phyloP scores from a whole-genome alignment of 2,329 filamentous ascomycete genomes.

The Drechslera avenae region DNA sequence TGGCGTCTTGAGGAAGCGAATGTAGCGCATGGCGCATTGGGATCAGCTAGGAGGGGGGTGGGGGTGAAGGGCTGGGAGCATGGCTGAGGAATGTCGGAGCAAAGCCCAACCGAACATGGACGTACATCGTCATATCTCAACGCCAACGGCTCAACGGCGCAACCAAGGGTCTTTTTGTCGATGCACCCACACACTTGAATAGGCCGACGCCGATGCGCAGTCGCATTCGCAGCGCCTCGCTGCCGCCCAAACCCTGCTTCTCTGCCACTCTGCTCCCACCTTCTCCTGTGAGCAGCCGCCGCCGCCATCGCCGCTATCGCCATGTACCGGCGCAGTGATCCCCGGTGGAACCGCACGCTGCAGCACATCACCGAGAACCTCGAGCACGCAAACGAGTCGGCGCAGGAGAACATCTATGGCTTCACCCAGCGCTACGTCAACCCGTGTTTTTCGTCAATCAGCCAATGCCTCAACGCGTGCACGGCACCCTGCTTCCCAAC shows the following conservation, averaged over 20 bases:
- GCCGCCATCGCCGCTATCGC: constrained; percentile 19
- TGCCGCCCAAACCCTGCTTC: constrained; percentile 13
- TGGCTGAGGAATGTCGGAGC: constrained; percentile 13
- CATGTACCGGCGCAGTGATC: constrained; percentile 72
- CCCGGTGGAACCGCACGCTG: constrained; percentile 88
- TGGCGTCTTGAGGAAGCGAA: constrained; percentile 71
- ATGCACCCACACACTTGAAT: constrained; percentile 4
- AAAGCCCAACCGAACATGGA: constrained; percentile 11
- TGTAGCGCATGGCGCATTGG: constrained; percentile 60
- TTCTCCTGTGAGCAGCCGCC: neutral
- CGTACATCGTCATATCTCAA: constrained; percentile 15
- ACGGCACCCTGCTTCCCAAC: constrained; percentile 75
- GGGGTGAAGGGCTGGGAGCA: constrained; percentile 20
- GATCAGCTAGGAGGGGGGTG: no score
- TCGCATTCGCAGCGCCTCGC: constrained; percentile 25
- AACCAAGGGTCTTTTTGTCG: neutral
- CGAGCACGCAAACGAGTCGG: constrained; percentile 86
- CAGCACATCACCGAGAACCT: constrained; percentile 91
- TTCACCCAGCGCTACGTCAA: constrained; percentile 84
- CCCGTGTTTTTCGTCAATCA: constrained; percentile 75
- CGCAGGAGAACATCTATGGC: constrained; percentile 88
- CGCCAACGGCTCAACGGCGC: neutral
- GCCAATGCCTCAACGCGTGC: constrained; percentile 67
- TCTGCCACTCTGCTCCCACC: constrained; percentile 12
- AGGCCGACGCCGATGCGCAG: constrained; percentile 33